Conservation (phyloP, 352 stramenopile genomes). For the Phytophthora pistaciae region DNA sequence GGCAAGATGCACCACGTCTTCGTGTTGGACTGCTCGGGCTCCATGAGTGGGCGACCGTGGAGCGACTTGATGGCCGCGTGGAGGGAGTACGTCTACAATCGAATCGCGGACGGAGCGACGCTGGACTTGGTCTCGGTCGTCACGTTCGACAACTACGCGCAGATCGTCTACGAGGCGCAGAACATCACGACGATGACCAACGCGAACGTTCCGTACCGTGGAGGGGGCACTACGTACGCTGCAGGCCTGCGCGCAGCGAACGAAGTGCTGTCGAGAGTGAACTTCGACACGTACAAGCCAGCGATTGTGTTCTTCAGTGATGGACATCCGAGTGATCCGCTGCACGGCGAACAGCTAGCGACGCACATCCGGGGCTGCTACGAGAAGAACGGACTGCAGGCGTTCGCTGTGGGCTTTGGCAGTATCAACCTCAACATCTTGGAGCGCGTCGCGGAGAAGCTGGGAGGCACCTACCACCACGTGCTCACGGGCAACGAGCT, state of each 20-base stretch:
- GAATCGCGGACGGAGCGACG: slow-evolving; percentile 54
- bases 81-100: slow-evolving; percentile 74
- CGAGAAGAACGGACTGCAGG: slow-evolving; percentile 63
- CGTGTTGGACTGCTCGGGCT: slow-evolving; percentile 82
- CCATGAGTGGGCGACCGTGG: slow-evolving; percentile 76
- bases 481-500: slow-evolving; percentile 73
- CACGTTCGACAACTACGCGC: slow-evolving; percentile 56
- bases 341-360: slow-evolving; percentile 60
- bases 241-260: slow-evolving; percentile 60
- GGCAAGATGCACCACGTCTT: slow-evolving; percentile 83
- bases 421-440: slow-evolving; percentile 69
- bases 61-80: slow-evolving; percentile 63
- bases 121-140: slow-evolving; percentile 83
- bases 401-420: slow-evolving; percentile 80
- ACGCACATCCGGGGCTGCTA: slow-evolving; percentile 64
- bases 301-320: slow-evolving; percentile 86
- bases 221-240: slow-evolving; percentile 64
- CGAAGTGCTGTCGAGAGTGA: slow-evolving; percentile 75
- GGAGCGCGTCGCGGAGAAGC: slow-evolving; percentile 55
- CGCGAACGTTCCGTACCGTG: slow-evolving; percentile 40
- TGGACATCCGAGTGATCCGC: slow-evolving; percentile 56
- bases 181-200: slow-evolving; percentile 56
- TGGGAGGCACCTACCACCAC: slow-evolving; percentile 73
- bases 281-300: slow-evolving; percentile 69
- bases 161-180: slow-evolving; percentile 62